Evolutionary conservation across 2,329 filamentous ascomycete species (phyloP).

Genomic region (Orbilia javanica): DNA sequence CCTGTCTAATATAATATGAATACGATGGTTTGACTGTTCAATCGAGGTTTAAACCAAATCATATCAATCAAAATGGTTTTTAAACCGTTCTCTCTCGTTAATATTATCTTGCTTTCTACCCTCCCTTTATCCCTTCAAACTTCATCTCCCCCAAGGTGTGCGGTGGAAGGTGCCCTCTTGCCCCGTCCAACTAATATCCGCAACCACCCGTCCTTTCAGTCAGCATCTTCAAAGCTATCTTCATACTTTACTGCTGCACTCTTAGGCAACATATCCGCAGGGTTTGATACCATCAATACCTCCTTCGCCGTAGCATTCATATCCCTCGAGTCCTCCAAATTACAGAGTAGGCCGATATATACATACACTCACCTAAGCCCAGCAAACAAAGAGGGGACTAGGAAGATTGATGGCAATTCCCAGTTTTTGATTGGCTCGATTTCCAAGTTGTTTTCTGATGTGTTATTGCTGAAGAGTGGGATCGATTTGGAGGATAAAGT

Average conservation of each 20-base stretch:
- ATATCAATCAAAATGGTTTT: constrained; percentile 9
- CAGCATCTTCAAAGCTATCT: constrained; percentile 63
- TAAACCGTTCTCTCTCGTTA: not conserved
- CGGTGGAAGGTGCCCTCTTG: constrained; percentile 60
- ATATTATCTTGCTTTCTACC: not conserved
- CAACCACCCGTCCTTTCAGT: constrained; percentile 62
- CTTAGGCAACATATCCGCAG: constrained; percentile 63
- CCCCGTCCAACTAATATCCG: constrained; percentile 63
- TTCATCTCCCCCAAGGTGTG: not conserved
- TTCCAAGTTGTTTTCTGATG: constrained; percentile 65
- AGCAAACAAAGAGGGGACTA: constrained; percentile 64
- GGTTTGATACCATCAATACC: constrained; percentile 64
- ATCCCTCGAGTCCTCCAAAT: constrained; percentile 63
- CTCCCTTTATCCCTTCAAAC: not conserved
- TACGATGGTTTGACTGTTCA: not conserved
- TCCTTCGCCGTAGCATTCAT: constrained; percentile 62
- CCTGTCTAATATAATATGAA: too few relatives aligned
- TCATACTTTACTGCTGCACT: constrained; percentile 63
- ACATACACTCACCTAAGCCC: constrained; percentile 66
- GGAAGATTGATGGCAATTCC: constrained; percentile 63
- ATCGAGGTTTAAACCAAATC: not conserved
- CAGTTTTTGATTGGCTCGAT: constrained; percentile 67
- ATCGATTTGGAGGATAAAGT: constrained; percentile 64
- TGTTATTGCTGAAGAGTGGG: constrained; percentile 65
- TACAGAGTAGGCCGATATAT: constrained; percentile 64